phyloP scores from a whole-genome alignment of 768 basidiomycete species.

The Saitozyma podzolica region DNA sequence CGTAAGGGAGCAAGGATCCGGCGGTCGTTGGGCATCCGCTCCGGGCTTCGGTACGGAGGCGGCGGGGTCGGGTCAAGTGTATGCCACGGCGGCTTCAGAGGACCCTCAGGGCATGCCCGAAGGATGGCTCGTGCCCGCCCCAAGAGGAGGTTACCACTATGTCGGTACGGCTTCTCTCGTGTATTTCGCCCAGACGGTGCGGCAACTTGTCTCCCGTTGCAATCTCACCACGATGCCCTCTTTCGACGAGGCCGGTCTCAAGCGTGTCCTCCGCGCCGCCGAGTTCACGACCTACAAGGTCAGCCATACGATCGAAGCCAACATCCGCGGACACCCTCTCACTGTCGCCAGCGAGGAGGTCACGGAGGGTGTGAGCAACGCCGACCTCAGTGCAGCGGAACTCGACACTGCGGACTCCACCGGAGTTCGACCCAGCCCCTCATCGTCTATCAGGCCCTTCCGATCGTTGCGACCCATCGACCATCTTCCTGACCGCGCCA shows the following conservation, averaged over 20 bases:
- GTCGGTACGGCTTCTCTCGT: constrained; percentile 18
- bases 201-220: constrained; percentile 8
- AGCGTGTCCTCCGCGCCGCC: constrained; percentile 11
- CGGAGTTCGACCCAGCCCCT: no score
- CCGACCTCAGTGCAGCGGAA: no score
- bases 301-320: constrained; percentile 16
- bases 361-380: no score
- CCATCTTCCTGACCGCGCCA: no score
- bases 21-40: background rate
- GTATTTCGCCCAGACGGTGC: constrained; percentile 11
- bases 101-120: constrained; percentile 8
- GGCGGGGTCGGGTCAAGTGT: no score
- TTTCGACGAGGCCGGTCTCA: constrained; percentile 6
- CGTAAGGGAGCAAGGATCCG: background rate
- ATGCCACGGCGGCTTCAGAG: background rate
- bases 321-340: constrained; percentile 13
- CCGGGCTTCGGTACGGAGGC: no score
- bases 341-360: constrained; percentile 6
- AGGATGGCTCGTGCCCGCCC: constrained; percentile 18
- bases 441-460: no score
- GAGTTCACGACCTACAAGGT: constrained; percentile 15
- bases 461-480: no score
- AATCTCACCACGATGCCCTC: constrained; percentile 8
- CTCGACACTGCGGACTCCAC: no score
- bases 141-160: constrained; percentile 19